phyloP scores from a whole-genome alignment of 2,329 filamentous ascomycete species.

The Colletotrichum cuscutae region DNA sequence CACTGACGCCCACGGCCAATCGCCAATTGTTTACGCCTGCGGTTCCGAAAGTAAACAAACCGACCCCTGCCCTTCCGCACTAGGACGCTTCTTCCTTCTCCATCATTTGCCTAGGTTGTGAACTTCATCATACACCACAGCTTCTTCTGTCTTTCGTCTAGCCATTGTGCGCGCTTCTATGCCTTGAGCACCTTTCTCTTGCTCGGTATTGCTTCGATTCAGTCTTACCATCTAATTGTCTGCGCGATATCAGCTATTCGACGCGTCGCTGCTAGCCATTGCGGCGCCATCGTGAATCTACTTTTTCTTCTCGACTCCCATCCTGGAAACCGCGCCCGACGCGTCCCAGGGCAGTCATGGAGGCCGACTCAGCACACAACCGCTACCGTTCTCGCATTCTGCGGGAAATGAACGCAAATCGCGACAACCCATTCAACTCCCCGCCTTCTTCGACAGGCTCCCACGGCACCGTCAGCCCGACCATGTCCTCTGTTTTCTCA shows the following conservation, averaged over 20 bases:
- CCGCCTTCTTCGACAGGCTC: constrained; percentile 68
- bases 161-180: constrained; percentile 27
- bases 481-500: constrained; percentile 62
- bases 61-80: constrained; percentile 28
- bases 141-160: constrained; percentile 8
- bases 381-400: constrained; percentile 60
- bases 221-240: constrained; percentile 22
- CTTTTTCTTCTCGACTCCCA: constrained; percentile 24
- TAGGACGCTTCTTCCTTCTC: constrained; percentile 27
- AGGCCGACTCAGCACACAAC: constrained; percentile 49
- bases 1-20: constrained; percentile 18
- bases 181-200: constrained; percentile 30
- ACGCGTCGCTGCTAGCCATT: constrained; percentile 18
- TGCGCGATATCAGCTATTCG: not conserved
- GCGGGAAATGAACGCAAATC: constrained; percentile 63
- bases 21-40: constrained; percentile 34
- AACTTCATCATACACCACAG: constrained; percentile 18
- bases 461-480: constrained; percentile 66
- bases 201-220: constrained; percentile 34
- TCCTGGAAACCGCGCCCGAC: constrained; percentile 27
- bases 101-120: not conserved
- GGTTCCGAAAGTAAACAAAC: constrained; percentile 34
- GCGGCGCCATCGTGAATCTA: constrained; percentile 23
- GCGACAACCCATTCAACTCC: constrained; percentile 67
- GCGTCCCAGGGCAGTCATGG: constrained; percentile 45